Conservation (phyloP, 192 early-diverging fungal species). For the Pecoramyces ruminantium region DNA sequence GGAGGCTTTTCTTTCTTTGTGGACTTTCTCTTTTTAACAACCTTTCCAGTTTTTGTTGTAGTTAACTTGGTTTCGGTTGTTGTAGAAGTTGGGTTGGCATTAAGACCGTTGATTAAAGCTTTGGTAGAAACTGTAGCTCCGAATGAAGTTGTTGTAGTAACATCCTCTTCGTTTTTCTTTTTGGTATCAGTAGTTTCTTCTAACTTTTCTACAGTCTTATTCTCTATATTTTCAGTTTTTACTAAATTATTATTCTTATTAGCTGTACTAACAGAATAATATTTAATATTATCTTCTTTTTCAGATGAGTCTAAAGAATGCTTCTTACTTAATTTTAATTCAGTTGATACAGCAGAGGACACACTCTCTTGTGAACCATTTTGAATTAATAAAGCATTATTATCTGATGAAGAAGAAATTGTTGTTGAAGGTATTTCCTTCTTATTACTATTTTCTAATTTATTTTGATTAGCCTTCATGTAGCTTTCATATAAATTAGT, state of each 20-base stretch:
- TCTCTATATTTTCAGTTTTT: background rate
- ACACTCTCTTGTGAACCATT: background rate
- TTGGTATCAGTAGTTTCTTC: background rate
- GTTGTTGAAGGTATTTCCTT: background rate
- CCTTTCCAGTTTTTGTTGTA: background rate
- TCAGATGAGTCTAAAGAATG: background rate
- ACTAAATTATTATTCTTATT: background rate
- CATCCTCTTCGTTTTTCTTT: background rate
- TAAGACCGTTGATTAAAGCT: background rate
- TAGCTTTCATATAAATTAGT: background rate
- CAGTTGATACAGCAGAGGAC: background rate
- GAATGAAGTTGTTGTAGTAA: background rate
- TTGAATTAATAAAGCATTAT: background rate
- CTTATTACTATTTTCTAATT: background rate
- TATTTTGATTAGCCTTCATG: background rate
- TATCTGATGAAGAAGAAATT: background rate
- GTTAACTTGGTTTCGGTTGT: background rate
- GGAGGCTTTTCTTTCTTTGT: background rate
- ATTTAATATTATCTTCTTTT: background rate
- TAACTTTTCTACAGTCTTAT: background rate
- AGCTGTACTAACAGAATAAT: background rate
- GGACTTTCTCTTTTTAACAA: background rate
- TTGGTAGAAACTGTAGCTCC: background rate
- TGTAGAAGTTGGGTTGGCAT: background rate
- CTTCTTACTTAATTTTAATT: background rate